Conservation (phyloP, 2,329 filamentous ascomycete genomes). For the Colletotrichum coccodes region DNA sequence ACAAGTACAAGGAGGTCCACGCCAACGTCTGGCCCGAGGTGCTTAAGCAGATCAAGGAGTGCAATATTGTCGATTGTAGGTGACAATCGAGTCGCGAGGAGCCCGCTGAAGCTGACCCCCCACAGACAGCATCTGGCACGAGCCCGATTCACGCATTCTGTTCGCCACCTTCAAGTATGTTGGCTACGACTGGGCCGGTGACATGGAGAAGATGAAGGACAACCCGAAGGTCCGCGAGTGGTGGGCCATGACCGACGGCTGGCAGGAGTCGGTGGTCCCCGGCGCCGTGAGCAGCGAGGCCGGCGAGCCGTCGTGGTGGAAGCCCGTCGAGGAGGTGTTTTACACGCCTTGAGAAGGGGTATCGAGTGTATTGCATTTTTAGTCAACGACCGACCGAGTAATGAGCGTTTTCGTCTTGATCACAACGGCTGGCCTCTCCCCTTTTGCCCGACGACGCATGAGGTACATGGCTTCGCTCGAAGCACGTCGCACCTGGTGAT, state of each 20-base stretch:
- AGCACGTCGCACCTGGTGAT: neutral
- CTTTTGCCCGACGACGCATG: neutral
- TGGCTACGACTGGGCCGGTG: constrained; percentile 76
- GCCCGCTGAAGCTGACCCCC: neutral
- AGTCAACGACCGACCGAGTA: constrained; percentile 25
- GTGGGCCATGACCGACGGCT: constrained; percentile 84
- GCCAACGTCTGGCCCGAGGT: constrained; percentile 82
- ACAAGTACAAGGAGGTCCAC: constrained; percentile 79
- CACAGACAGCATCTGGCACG: constrained; percentile 78
- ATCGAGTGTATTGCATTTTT: constrained; percentile 22
- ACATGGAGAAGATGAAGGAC: constrained; percentile 80
- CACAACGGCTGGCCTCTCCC: neutral
- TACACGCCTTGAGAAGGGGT: constrained; percentile 57
- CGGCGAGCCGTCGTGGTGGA: constrained; percentile 75
- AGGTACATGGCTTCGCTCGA: neutral
- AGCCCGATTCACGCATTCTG: constrained; percentile 69
- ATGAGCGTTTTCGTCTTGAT: constrained; percentile 16
- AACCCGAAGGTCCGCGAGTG: constrained; percentile 80
- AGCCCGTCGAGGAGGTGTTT: constrained; percentile 75
- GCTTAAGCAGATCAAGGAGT: constrained; percentile 78
- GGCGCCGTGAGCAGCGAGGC: constrained; percentile 68
- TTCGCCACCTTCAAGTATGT: constrained; percentile 84
- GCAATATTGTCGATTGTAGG: constrained; percentile 79
- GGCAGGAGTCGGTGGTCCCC: constrained; percentile 73
- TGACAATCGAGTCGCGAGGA: constrained; percentile 4